Percentiles rank a stretch among this genome's conserved stretches.
Conservation (phyloP, 148 eudicot species). For the Selenicereus undatus region DNA sequence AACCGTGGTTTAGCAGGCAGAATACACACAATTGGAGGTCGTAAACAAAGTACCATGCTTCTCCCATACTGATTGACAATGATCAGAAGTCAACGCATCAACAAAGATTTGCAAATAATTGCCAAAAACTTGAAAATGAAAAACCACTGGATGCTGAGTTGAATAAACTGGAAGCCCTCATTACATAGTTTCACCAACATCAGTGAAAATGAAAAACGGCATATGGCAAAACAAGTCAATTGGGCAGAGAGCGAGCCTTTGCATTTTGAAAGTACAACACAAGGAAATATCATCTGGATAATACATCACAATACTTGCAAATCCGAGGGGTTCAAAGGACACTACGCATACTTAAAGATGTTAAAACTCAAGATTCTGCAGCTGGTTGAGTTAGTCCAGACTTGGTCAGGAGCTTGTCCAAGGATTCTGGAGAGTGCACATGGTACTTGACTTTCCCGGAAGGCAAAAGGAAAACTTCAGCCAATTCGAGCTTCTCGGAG, state of each 20-base stretch:
- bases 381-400: slow-evolving; percentile 76
- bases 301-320: slow-evolving; percentile 10
- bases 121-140: background rate
- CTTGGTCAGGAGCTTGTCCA: slow-evolving; percentile 65
- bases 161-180: background rate
- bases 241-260: background rate
- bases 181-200: background rate
- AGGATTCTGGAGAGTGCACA: slow-evolving; percentile 70
- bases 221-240: background rate
- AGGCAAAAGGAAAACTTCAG: slow-evolving; percentile 60
- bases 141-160: background rate
- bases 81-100: background rate
- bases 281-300: slow-evolving; percentile 12
- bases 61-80: background rate
- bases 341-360: background rate
- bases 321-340: background rate
- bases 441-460: slow-evolving; percentile 85
- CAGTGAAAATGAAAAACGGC: background rate
- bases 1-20: background rate
- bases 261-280: slow-evolving; percentile 14
- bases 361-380: slow-evolving; percentile 37
- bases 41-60: background rate
- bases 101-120: background rate
- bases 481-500: slow-evolving; percentile 87
- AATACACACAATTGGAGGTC: background rate